phyloP scores from a whole-genome alignment of 805 yeast genomes.

The Aciculoconidium aculeatum region DNA sequence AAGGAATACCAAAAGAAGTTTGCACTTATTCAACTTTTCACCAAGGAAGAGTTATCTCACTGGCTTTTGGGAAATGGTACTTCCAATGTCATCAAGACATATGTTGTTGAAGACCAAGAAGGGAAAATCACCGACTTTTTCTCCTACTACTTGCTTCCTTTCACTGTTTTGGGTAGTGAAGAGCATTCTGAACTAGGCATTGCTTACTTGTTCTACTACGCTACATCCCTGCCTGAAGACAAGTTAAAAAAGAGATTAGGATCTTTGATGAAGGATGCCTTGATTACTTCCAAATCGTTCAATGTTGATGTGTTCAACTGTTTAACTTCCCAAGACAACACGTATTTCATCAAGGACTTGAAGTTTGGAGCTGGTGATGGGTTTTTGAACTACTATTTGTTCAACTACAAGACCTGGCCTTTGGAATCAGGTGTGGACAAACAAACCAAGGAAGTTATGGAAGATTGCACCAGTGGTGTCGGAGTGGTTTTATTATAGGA shows the following conservation, averaged over 20 bases:
- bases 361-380: conserved; percentile 96
- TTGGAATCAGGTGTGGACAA: conserved; percentile 73
- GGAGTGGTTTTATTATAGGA: conserved; percentile 82
- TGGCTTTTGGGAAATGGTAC: conserved; percentile 61
- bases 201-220: conserved; percentile 88
- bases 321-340: conserved; percentile 83
- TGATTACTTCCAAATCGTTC: conserved; percentile 61
- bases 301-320: conserved; percentile 93
- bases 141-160: conserved; percentile 85
- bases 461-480: conserved; percentile 64
- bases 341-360: conserved; percentile 71
- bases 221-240: conserved; percentile 52
- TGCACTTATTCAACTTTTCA: conserved; percentile 67
- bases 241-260: conserved; percentile 54
- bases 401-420: conserved; percentile 82
- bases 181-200: conserved; percentile 66
- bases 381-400: conserved; percentile 78
- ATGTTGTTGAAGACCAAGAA: conserved; percentile 63
- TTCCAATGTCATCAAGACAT: conserved; percentile 63
- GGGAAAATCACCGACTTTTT: conserved; percentile 80
- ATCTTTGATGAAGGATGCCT: conserved; percentile 63
- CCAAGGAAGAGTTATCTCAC: conserved; percentile 66
- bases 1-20: conserved; percentile 59
- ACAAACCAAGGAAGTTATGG: conserved; percentile 46
- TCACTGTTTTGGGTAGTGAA: conserved; percentile 67